Evolutionary conservation across 2,329 filamentous ascomycete species (phyloP).

Genomic region (Exophiala oligosperma): DNA sequence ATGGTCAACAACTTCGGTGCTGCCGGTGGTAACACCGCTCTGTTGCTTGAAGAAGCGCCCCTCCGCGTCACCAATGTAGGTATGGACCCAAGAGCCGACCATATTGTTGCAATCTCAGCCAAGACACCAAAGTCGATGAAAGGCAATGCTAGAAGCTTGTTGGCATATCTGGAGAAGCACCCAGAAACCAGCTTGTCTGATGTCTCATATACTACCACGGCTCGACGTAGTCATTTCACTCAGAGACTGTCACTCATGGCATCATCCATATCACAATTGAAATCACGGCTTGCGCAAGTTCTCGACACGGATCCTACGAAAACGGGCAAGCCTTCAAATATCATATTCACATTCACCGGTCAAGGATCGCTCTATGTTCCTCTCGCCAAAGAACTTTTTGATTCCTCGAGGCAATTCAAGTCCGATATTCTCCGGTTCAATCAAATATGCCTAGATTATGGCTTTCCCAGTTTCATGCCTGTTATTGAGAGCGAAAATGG

Average conservation of each 20-base stretch:
- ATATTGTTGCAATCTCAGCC: neutral
- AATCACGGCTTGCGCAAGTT: neutral
- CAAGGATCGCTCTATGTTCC: constrained; percentile 35
- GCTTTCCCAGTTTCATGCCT: constrained; percentile 36
- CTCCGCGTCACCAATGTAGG: neutral
- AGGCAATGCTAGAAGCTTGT: neutral
- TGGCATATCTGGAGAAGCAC: neutral
- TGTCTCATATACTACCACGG: constrained; percentile 4
- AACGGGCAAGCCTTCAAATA: neutral
- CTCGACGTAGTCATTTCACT: neutral
- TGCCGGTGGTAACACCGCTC: constrained; percentile 66
- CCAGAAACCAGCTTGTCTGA: neutral
- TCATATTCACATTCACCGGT: constrained; percentile 45
- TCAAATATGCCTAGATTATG: constrained; percentile 27
- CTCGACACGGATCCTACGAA: neutral
- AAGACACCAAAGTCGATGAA: neutral
- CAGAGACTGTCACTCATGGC: neutral
- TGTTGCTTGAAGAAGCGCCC: constrained; percentile 39
- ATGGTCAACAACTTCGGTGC: constrained; percentile 69
- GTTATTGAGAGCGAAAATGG: constrained; percentile 1
- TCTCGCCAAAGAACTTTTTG: constrained; percentile 32
- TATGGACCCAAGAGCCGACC: neutral
- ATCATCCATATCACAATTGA: neutral
- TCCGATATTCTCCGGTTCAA: constrained; percentile 40
- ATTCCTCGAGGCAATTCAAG: constrained; percentile 31